phyloP scores from a whole-genome alignment of 2,329 filamentous ascomycete genomes.

The Xenoacremonium recifei region DNA sequence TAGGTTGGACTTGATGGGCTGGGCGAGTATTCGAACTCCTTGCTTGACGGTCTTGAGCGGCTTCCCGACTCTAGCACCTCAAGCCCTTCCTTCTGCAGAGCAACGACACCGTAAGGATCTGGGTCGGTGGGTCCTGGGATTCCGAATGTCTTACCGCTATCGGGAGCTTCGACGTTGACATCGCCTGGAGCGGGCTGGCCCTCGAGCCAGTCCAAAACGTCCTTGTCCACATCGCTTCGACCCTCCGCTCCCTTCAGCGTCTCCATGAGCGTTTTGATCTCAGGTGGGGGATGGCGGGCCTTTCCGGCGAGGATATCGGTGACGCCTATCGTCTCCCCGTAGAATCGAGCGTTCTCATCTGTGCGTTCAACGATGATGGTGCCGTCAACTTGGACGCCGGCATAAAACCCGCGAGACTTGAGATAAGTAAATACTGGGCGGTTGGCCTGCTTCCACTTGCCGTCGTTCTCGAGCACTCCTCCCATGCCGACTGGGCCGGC shows the following conservation, averaged over 20 bases:
- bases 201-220: constrained; percentile 33
- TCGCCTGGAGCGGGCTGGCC: constrained; percentile 35
- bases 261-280: constrained; percentile 31
- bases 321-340: constrained; percentile 55
- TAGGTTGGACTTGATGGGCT: constrained; percentile 36
- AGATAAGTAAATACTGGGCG: constrained; percentile 62
- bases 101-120: constrained; percentile 36
- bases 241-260: constrained; percentile 34
- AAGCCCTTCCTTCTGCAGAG: constrained; percentile 35
- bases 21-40: constrained; percentile 35
- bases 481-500: constrained; percentile 69
- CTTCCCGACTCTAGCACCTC: constrained; percentile 36
- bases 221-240: constrained; percentile 29
- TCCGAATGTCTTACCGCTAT: constrained; percentile 29
- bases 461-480: constrained; percentile 63
- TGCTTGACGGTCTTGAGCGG: constrained; percentile 31
- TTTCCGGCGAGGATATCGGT: constrained; percentile 46
- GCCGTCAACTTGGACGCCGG: constrained; percentile 81
- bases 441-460: constrained; percentile 49
- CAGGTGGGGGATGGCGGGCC: constrained; percentile 26
- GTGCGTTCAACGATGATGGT: constrained; percentile 79
- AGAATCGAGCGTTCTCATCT: constrained; percentile 84
- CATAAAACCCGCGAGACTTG: constrained; percentile 84
- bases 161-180: constrained; percentile 29
- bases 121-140: constrained; percentile 37